Evolutionary conservation across 2,329 filamentous ascomycete species (phyloP).

Genomic region (Penicillium sp.): DNA sequence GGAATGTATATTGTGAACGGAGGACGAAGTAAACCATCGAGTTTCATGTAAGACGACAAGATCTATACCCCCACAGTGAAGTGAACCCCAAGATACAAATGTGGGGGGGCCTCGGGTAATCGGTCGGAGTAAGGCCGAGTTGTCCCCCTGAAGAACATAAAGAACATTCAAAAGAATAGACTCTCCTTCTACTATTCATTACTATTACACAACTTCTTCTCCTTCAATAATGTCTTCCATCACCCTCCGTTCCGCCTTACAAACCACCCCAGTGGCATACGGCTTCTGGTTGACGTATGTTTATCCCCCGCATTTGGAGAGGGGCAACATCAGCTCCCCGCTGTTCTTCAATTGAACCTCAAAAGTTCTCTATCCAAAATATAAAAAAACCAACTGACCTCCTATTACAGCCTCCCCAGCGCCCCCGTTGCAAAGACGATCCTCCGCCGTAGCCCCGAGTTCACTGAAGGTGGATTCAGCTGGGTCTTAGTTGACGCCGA

Average conservation of each 20-base stretch:
- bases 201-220: background rate
- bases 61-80: too few species aligned
- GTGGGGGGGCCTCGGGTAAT: slow-evolving; percentile 11
- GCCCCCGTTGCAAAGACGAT: slow-evolving; percentile 34
- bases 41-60: too few species aligned
- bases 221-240: slow-evolving; percentile 2
- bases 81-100: too few species aligned
- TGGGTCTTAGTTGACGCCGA: slow-evolving; percentile 45
- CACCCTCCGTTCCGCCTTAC: slow-evolving; percentile 15
- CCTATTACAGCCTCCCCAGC: slow-evolving; percentile 28
- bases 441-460: slow-evolving; percentile 29
- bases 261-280: slow-evolving; percentile 21
- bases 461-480: slow-evolving; percentile 26
- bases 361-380: too few species aligned
- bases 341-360: background rate
- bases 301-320: background rate
- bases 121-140: slow-evolving; percentile 14
- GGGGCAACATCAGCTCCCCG: background rate
- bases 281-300: slow-evolving; percentile 41
- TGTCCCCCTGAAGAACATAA: background rate
- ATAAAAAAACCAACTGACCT: background rate
- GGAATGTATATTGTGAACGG: too few species aligned
- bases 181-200: background rate
- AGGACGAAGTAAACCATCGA: too few species aligned
- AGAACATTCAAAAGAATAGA: background rate